Base-by-base conservation (phyloP, 305 asterid species). In the Fraxinus latifolia region DNA sequence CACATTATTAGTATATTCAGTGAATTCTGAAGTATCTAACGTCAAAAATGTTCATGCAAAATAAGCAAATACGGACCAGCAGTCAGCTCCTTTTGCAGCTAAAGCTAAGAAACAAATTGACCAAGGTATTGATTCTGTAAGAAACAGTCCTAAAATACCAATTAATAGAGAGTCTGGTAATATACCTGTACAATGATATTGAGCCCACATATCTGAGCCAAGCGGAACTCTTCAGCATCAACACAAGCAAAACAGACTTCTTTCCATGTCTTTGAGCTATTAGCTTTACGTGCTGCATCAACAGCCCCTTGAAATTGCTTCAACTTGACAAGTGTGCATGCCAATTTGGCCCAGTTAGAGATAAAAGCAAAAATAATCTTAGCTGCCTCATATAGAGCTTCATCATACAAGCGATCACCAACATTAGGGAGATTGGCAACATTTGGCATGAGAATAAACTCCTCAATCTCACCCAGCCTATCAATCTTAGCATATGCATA, bases 201-300 rank as follows among this genome's bases (percentile, higher is more conserved):
- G 80, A 96, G 98, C 87, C 99, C 99, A 81, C 99, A 96, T 76
- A 96, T 96, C 82, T 96, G 99, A 83, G 98, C 99, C 95, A 96
- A 89, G 70, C 99, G 99, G 89, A 96, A 96, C 92, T 96, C 99
- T 89, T 96, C 99, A 8, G 97, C 99, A 85, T 94, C 98, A 79
- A 96, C 99, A 84, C 99, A 95, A 77, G 99, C 98, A 91, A 96
- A 96, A 91, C 99, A 96, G 60, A 96, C 91, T 82, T 96, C 99
- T 87, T 96, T 96, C 99, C 99, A 96, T 65, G 98, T 95, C 91
- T 95, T 96, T 53, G 99, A 91, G 73, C 97, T 96, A 81, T 94
- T 96, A 79, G 99, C 99, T 90, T 96, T 96, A 77, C 99, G 89
- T 25, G 99, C 99, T 77, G 99, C 99, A 92, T 96, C 99, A 80